Conservation (phyloP, 768 basidiomycete species). For the Lyophyllum decastes region DNA sequence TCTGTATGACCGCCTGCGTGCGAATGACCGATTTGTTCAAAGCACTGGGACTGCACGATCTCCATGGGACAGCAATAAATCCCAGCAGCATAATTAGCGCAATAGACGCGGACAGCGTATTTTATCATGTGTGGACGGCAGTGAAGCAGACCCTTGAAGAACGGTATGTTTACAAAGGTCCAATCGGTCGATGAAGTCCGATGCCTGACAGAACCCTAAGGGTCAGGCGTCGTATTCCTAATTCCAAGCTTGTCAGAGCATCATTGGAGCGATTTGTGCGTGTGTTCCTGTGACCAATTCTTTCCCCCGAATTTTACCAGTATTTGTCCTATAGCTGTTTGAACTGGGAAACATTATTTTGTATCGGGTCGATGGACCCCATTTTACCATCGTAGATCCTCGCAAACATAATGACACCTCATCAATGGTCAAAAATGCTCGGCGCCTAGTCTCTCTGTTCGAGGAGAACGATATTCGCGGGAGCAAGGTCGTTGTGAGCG, state of each 20-base stretch:
- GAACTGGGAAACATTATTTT: constrained; percentile 48
- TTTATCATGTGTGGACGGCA: constrained; percentile 33
- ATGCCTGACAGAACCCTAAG: constrained; percentile 2
- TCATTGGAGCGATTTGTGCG: constrained; percentile 31
- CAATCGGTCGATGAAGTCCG: constrained; percentile 1
- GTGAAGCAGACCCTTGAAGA: constrained; percentile 29
- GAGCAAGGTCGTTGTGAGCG: constrained; percentile 50
- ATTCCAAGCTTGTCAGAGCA: constrained; percentile 9
- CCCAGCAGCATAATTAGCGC: constrained; percentile 19
- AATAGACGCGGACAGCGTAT: constrained; percentile 19
- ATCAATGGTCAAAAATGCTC: constrained; percentile 44
- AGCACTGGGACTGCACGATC: constrained; percentile 23
- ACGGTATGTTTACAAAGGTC: constrained; percentile 2
- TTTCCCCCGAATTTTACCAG: constrained; percentile 1
- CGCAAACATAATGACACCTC: constrained; percentile 35
- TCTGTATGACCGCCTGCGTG: neutral
- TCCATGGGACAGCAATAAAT: constrained; percentile 29
- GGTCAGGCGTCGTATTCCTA: constrained; percentile 12
- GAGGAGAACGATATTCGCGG: constrained; percentile 37
- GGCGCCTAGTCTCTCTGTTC: constrained; percentile 41
- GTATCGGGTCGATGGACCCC: constrained; percentile 46
- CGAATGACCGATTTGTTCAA: neutral
- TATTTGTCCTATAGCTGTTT: constrained; percentile 39
- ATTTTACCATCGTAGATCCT: constrained; percentile 55
- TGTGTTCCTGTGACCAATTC: constrained; percentile 14